A percentile compares a stretch with the other conserved stretches of the same genome.
Evolutionary conservation across 345 rosid species (phyloP).

Genomic region (Noccaea bulbosa): DNA sequence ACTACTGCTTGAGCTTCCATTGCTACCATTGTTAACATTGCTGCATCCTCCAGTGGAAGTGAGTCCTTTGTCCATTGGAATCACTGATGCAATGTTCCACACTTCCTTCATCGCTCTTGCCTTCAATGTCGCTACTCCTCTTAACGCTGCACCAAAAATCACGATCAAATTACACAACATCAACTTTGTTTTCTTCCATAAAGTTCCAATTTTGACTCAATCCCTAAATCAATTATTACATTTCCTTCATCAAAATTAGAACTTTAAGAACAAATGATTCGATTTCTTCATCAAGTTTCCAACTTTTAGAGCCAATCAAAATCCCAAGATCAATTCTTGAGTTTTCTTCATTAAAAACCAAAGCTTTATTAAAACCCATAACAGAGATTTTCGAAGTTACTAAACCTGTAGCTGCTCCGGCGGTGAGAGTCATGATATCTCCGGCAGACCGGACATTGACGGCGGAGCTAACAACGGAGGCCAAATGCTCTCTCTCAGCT

Average conservation of each 20-base stretch:
- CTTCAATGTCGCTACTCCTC: constrained; percentile 93
- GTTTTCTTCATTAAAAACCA: background rate
- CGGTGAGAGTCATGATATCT: constrained; percentile 85
- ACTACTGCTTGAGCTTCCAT: constrained; percentile 49
- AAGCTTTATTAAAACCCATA: background rate
- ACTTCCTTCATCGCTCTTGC: constrained; percentile 94
- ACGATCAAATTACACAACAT: background rate
- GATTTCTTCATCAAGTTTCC: background rate
- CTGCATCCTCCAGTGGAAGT: constrained; percentile 56
- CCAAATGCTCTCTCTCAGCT: constrained; percentile 83
- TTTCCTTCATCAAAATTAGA: background rate
- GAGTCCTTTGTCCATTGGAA: constrained; percentile 84
- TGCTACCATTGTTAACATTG: constrained; percentile 63
- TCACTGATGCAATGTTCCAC: constrained; percentile 95
- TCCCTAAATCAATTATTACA: background rate
- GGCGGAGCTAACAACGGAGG: constrained; percentile 76
- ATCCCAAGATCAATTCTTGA: background rate
- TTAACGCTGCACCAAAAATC: constrained; percentile 57
- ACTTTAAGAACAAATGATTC: background rate
- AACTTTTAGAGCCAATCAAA: background rate
- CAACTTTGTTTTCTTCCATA: background rate
- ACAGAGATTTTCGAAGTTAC: background rate
- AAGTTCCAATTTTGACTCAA: background rate
- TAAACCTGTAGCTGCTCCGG: constrained; percentile 88
- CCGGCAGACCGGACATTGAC: constrained; percentile 82